Evolutionary conservation across 2,329 filamentous ascomycete genomes (phyloP).

Genomic region (Scytalidium lignicola): DNA sequence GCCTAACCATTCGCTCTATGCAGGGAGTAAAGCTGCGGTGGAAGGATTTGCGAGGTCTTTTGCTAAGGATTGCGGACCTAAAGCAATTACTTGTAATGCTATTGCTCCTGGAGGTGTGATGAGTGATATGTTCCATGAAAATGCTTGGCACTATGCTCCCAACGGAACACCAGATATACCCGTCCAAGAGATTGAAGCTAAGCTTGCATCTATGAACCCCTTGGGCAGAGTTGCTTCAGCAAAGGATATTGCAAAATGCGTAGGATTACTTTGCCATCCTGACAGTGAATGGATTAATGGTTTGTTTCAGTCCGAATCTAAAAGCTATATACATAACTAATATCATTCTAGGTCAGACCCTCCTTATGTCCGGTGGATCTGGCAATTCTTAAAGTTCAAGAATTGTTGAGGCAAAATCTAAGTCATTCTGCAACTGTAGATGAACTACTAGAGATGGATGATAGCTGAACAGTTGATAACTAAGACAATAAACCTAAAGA

Average conservation of each 20-base stretch:
- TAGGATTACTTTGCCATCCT: constrained; percentile 54
- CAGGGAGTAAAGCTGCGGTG: constrained; percentile 69
- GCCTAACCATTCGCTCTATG: constrained; percentile 68
- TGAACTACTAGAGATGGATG: no score
- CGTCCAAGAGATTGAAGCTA: constrained; percentile 56
- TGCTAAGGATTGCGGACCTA: constrained; percentile 62
- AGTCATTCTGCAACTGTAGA: no score
- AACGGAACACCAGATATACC: constrained; percentile 55
- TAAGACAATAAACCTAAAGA: no score
- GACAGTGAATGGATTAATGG: constrained; percentile 40
- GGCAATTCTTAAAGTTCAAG: not conserved
- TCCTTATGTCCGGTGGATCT: not conserved
- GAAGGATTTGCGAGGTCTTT: constrained; percentile 73
- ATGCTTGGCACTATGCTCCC: constrained; percentile 51
- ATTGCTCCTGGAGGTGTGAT: constrained; percentile 64
- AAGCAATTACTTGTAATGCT: constrained; percentile 63
- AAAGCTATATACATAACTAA: not conserved
- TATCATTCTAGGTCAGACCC: not conserved
- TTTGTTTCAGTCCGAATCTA: not conserved
- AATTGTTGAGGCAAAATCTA: no score
- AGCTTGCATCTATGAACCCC: constrained; percentile 59
- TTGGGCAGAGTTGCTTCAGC: constrained; percentile 61
- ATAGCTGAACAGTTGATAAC: no score
- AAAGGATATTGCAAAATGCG: constrained; percentile 62
- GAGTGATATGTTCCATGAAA: constrained; percentile 57